Evolutionary conservation across 441 rosid genomes (phyloP), one percentile per base, ranked within the genome.

Genomic region (Melianthus villosus): DNA sequence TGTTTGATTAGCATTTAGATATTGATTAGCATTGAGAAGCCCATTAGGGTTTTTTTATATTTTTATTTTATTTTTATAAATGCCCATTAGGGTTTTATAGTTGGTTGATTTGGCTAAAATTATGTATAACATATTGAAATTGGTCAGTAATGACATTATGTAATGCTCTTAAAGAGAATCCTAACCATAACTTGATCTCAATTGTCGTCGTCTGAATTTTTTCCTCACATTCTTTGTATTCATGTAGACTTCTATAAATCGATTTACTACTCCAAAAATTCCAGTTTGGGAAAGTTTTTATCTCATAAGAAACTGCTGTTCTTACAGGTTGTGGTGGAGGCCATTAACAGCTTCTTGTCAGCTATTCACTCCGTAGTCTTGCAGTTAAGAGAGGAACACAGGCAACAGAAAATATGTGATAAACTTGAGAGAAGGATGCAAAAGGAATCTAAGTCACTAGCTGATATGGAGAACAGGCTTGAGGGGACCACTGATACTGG

Each of bases 391-490:
- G 81, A 74, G 55, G 93, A 75, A 40, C 50, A 39, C 58, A 64
- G 47, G 51, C 70, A 62, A 60, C 64, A 65, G 6, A 79, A 71
- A 48, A 81, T 65, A 57, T 62, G 53, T 9, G 60, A 69, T 35
- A 81, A 74, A 54, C 85, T 84, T 0, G 92, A 84, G 60, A 79
- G 48, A 54, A 77, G 72, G 69, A 60, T 89, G 58, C 77, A 81
- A 43, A 81, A 62, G 63, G 95, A 89, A 67, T 40, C 60, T 6
- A 13, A 40, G 3, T 61, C 69, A 17, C 69, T 81, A 6, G 55
- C 60, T 39, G 95, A 83, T 53, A 64, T 71, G 69, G 83, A 89
- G 59, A 54, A 63, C 50, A 79, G 57, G 66, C 59, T 69, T 0
- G 74, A 67, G 39, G 74, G 56, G 45, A 60, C 49, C 46, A 20